A percentile compares a stretch with the other conserved stretches of the same genome.
Conservation (phyloP, 2,329 filamentous ascomycete genomes). For the Beauveria asiatica region DNA sequence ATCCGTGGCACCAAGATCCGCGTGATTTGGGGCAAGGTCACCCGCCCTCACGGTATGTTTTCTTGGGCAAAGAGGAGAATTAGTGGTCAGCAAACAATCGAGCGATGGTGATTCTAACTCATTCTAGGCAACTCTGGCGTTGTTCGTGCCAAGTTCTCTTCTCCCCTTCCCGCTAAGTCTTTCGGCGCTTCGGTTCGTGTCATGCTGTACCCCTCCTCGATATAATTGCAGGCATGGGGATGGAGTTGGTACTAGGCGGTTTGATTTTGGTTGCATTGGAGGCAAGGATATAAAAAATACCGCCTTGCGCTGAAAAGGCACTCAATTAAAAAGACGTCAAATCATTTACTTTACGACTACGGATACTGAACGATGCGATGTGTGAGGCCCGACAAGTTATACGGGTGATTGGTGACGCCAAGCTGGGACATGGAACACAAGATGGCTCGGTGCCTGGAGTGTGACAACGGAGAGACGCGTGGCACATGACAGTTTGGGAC, state of each 20-base stretch:
- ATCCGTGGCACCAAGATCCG: slow-evolving; percentile 97
- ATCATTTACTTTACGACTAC: slow-evolving; percentile 17
- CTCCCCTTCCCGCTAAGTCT: slow-evolving; percentile 91
- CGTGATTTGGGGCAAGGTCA: slow-evolving; percentile 99
- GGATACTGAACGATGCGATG: neutral
- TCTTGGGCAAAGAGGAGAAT: neutral
- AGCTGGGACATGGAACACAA: neutral
- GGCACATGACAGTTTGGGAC: neutral
- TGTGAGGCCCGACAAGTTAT: slow-evolving; percentile 1
- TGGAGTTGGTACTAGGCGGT: slow-evolving; percentile 56
- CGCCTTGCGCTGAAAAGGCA: slow-evolving; percentile 43
- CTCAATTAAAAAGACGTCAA: slow-evolving; percentile 44
- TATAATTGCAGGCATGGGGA: slow-evolving; percentile 59
- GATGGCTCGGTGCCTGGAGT: neutral
- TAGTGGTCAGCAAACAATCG: neutral
- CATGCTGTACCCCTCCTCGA: slow-evolving; percentile 97
- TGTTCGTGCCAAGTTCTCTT: slow-evolving; percentile 93
- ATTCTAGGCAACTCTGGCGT: slow-evolving; percentile 85
- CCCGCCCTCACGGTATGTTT: slow-evolving; percentile 75
- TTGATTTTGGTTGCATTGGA: slow-evolving; percentile 52
- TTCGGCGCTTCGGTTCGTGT: slow-evolving; percentile 94
- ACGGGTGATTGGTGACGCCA: neutral
- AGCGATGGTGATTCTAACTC: slow-evolving; percentile 12
- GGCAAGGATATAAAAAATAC: slow-evolving; percentile 46
- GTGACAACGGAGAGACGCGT: neutral